Evolutionary conservation across 2,329 filamentous ascomycete species (phyloP).

Genomic region (Pseudogymnoascus sp.): DNA sequence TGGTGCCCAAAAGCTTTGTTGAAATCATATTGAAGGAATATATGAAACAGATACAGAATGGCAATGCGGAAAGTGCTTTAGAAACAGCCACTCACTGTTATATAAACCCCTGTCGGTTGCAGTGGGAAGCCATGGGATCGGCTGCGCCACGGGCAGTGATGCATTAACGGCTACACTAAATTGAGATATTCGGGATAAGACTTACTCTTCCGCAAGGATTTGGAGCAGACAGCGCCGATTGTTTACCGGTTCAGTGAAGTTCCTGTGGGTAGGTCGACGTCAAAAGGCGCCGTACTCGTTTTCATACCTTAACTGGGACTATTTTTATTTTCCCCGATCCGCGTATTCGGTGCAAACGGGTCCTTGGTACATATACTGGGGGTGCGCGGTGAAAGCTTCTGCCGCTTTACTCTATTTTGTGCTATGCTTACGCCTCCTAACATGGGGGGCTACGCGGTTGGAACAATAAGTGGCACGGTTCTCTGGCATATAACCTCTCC

Average conservation of each 20-base stretch:
- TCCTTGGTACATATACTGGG: background rate
- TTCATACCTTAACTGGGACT: background rate
- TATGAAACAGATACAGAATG: background rate
- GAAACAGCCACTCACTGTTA: background rate
- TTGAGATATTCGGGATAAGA: background rate
- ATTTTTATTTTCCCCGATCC: background rate
- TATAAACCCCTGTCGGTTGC: background rate
- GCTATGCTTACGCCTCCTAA: background rate
- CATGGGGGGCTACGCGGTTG: too few species aligned
- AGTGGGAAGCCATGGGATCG: background rate
- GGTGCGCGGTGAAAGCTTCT: background rate
- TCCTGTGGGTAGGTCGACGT: background rate
- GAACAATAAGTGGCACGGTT: too few species aligned
- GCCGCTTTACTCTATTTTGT: background rate
- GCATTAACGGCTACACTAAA: background rate
- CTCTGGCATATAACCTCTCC: too few species aligned
- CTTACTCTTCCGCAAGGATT: background rate
- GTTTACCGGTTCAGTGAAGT: background rate
- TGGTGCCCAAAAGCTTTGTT: background rate
- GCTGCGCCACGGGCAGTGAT: background rate
- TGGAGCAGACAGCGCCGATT: background rate
- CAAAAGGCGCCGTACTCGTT: background rate
- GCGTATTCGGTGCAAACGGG: background rate
- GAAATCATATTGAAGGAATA: background rate
- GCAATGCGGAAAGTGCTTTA: background rate